A percentile compares a stretch with the other conserved stretches of the same genome.
Conservation (phyloP, 768 basidiomycete species). For the Tricholoma sp. region DNA sequence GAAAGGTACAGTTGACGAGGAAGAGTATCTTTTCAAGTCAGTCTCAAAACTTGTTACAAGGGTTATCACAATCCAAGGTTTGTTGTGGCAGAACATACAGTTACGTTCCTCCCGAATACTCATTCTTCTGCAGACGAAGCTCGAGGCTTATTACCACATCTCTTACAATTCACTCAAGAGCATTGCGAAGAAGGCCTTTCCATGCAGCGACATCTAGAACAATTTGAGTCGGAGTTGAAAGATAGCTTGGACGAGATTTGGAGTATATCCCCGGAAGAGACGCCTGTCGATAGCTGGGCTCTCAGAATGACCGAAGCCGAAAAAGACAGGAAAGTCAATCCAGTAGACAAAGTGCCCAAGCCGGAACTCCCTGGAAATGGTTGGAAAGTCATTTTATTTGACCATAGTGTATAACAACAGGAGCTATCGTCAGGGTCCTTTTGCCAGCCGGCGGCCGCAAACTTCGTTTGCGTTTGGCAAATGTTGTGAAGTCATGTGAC, state of each 20-base stretch:
- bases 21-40: slow-evolving; percentile 87
- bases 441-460: no score
- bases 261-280: slow-evolving; percentile 34
- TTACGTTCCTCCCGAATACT: background rate
- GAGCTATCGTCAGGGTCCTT: background rate
- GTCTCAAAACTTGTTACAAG: slow-evolving; percentile 68
- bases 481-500: no score
- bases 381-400: slow-evolving; percentile 43
- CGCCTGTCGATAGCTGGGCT: slow-evolving; percentile 42
- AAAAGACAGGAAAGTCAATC: slow-evolving; percentile 40
- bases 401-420: slow-evolving; percentile 1
- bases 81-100: slow-evolving; percentile 13
- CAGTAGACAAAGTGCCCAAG: slow-evolving; percentile 48
- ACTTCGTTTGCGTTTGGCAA: no score
- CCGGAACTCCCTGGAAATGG: slow-evolving; percentile 37
- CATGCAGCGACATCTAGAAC: slow-evolving; percentile 55
- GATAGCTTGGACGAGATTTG: slow-evolving; percentile 63
- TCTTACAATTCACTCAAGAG: slow-evolving; percentile 61
- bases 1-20: slow-evolving; percentile 95
- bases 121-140: slow-evolving; percentile 52
- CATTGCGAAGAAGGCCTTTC: slow-evolving; percentile 62
- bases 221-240: slow-evolving; percentile 53
- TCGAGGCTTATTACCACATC: slow-evolving; percentile 64
- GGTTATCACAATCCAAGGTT: slow-evolving; percentile 61
- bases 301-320: slow-evolving; percentile 50